phyloP scores from a whole-genome alignment of 2,329 filamentous ascomycete genomes.

The Bipolaris oryzae region DNA sequence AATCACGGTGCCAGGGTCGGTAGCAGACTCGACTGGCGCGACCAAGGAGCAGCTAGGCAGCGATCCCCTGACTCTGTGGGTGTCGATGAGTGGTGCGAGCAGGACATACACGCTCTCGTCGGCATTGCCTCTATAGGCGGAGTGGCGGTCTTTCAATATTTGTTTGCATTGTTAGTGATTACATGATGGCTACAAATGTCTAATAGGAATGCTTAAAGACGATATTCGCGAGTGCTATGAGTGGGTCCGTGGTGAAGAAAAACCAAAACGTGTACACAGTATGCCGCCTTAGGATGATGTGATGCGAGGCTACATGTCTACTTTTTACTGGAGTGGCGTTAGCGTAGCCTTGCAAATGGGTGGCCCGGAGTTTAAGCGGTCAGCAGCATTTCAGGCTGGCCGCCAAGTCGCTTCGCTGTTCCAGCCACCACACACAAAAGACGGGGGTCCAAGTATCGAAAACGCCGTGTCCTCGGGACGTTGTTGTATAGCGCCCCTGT shows the following conservation, averaged over 20 bases:
- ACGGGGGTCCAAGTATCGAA: conserved; percentile 8
- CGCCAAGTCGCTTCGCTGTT: background rate
- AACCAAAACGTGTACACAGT: background rate
- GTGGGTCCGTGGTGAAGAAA: background rate
- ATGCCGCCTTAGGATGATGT: too few relatives aligned
- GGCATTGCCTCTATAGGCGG: conserved; percentile 31
- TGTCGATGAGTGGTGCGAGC: conserved; percentile 45
- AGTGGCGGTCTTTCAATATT: background rate
- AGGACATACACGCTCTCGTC: conserved; percentile 43
- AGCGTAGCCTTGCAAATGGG: too few relatives aligned
- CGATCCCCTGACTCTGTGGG: conserved; percentile 50
- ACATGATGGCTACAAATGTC: conserved; percentile 10
- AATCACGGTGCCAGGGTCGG: conserved; percentile 59
- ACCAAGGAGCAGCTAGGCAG: conserved; percentile 61
- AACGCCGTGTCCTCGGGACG: background rate
- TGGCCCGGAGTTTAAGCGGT: conserved; percentile 4
- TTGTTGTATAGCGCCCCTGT: background rate
- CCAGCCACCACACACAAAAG: conserved; percentile 12
- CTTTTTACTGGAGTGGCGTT: background rate
- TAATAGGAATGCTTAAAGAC: background rate
- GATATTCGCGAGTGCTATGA: background rate
- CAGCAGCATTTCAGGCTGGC: conserved; percentile 1
- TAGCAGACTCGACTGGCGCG: conserved; percentile 52
- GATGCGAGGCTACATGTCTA: background rate
- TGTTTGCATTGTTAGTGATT: background rate